Evolutionary conservation across 1,284 basidiomycete species (phyloP).

Genomic region (Grifola frondosa): DNA sequence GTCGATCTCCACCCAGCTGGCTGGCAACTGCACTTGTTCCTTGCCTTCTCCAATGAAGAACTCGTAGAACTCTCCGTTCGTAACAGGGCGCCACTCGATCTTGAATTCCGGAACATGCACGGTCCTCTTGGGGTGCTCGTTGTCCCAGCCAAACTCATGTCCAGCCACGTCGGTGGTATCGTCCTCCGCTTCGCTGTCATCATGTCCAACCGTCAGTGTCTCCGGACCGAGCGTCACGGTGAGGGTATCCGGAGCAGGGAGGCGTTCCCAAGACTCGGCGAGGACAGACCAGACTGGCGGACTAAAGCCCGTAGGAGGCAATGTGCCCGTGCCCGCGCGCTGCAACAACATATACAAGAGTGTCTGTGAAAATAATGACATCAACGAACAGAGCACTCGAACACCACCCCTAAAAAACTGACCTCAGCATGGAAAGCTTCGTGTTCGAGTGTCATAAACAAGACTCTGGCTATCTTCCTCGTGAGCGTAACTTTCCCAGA

Average conservation of each 20-base stretch:
- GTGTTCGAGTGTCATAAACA: slow-evolving; percentile 91
- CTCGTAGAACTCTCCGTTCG: slow-evolving; percentile 75
- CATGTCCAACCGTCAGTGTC: slow-evolving; percentile 73
- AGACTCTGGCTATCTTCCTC: slow-evolving; percentile 70
- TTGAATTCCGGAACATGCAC: slow-evolving; percentile 63
- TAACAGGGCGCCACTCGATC: slow-evolving; percentile 83
- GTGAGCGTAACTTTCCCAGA: slow-evolving; percentile 58
- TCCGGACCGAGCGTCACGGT: slow-evolving; percentile 62
- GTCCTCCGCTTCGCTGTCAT: slow-evolving; percentile 82
- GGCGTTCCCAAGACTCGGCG: slow-evolving; percentile 60
- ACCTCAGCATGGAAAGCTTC: slow-evolving; percentile 84
- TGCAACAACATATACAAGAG: slow-evolving; percentile 94
- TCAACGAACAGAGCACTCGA: neutral
- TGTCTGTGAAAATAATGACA: slow-evolving; percentile 48
- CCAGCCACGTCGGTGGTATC: slow-evolving; percentile 39
- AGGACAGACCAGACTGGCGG: slow-evolving; percentile 78
- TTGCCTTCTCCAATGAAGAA: slow-evolving; percentile 49
- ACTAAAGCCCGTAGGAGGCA: slow-evolving; percentile 76
- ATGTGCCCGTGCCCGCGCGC: slow-evolving; percentile 71
- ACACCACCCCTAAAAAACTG: slow-evolving; percentile 6
- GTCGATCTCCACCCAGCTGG: slow-evolving; percentile 63
- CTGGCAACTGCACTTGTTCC: slow-evolving; percentile 50
- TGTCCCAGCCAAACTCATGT: slow-evolving; percentile 95
- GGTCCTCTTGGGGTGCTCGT: slow-evolving; percentile 74
- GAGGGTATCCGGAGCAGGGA: slow-evolving; percentile 39